A percentile compares a stretch with the other conserved stretches of the same genome.
Evolutionary conservation across 2,329 filamentous ascomycete species (phyloP).

Genomic region (Fusarium sacchari): DNA sequence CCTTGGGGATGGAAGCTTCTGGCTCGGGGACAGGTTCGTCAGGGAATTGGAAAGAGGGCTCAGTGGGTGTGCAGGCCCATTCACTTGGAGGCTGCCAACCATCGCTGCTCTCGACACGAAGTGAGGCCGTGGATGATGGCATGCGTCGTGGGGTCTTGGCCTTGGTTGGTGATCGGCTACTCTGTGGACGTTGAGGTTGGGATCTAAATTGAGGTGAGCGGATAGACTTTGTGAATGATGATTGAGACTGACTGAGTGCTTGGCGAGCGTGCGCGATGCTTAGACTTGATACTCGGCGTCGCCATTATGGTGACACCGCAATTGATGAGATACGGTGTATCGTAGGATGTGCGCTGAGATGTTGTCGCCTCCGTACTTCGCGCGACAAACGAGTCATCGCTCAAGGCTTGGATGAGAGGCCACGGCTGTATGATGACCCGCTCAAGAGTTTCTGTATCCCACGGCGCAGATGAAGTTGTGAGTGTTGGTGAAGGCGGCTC

Average conservation of each 20-base stretch:
- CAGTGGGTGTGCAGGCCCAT: constrained; percentile 28
- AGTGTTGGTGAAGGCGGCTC: not conserved
- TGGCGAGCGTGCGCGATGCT: not conserved
- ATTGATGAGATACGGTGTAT: constrained; percentile 6
- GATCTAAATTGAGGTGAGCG: constrained; percentile 5
- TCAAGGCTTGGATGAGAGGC: constrained; percentile 23
- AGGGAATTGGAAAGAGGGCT: not conserved
- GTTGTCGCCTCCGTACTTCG: constrained; percentile 32
- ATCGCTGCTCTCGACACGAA: constrained; percentile 6
- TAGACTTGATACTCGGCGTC: constrained; percentile 1
- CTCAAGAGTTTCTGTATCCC: constrained; percentile 2
- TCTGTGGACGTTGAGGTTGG: constrained; percentile 10
- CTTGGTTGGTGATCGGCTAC: constrained; percentile 1
- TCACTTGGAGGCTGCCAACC: constrained; percentile 19
- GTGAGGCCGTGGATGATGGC: constrained; percentile 12
- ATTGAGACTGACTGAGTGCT: not conserved
- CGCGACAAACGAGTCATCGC: constrained; percentile 26
- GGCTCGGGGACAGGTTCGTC: not conserved
- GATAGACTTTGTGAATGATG: rapidly evolving
- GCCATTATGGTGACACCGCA: constrained; percentile 33
- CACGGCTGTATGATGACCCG: constrained; percentile 7
- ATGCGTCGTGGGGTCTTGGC: constrained; percentile 3
- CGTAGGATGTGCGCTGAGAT: not conserved
- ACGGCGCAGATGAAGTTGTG: not conserved
- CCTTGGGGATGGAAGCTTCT: not conserved